A percentile compares a stretch with the other conserved stretches of the same genome.
Evolutionary conservation across 345 rosid genomes (phyloP).

Genomic region (Aurinia saxatilis): DNA sequence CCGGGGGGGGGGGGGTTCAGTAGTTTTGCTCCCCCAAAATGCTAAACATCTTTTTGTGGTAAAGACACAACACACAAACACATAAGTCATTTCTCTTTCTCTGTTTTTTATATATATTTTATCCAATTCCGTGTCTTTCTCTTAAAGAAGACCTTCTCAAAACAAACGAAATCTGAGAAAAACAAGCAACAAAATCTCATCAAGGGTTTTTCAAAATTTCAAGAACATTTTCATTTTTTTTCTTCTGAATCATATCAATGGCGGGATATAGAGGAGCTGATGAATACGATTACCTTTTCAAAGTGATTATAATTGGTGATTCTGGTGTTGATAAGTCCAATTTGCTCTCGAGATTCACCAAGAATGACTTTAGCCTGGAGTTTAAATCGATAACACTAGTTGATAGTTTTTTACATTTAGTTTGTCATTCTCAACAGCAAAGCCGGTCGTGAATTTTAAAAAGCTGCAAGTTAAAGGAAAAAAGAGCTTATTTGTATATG

Average conservation of each 20-base stretch:
- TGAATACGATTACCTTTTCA: constrained; percentile 35
- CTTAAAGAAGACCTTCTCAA: not conserved
- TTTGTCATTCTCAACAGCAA: too few species aligned
- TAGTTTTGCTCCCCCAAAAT: too few species aligned
- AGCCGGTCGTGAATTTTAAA: too few species aligned
- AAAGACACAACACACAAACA: not conserved
- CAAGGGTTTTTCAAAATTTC: not conserved
- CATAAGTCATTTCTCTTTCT: constrained; percentile 6
- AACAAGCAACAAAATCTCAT: not conserved
- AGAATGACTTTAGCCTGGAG: constrained; percentile 35
- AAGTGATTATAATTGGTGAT: constrained; percentile 35
- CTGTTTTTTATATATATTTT: constrained; percentile 3
- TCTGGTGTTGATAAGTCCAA: constrained; percentile 33
- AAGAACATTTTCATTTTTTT: not conserved
- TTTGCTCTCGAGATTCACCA: constrained; percentile 30
- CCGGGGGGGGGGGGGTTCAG: too few species aligned
- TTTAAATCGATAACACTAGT: too few species aligned
- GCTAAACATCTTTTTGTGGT: not conserved
- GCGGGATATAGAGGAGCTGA: constrained; percentile 36
- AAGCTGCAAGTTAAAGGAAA: too few species aligned
- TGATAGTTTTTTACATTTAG: too few species aligned
- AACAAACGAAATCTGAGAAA: not conserved
- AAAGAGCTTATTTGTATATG: too few species aligned
- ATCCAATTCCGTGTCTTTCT: constrained; percentile 18
- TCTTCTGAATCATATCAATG: constrained; percentile 10